Percentiles rank a stretch among this genome's conserved stretches.
These are phyloP conservation scores for Monosporascus sp. DNA, from an alignment of 2,329 filamentous ascomycete species.

Conservation along the genomic window DNA sequence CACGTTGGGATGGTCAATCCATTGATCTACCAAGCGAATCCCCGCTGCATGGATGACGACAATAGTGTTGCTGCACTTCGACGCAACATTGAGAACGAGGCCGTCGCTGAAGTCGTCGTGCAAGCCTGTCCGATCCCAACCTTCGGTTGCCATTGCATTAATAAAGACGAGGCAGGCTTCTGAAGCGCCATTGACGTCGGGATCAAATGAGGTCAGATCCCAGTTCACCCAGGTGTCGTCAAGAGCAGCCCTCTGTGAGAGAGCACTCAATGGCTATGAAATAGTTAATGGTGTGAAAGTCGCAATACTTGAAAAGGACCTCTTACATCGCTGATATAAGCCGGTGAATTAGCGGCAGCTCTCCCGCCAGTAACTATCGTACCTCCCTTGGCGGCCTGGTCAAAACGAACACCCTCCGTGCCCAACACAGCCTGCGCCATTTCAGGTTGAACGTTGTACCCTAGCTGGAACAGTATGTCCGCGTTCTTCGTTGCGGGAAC, in stretches of 20 bases:
- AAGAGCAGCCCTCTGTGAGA: slow-evolving; percentile 47
- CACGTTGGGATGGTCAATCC: slow-evolving; percentile 61
- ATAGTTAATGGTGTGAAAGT: slow-evolving; percentile 19
- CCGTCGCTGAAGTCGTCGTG: slow-evolving; percentile 63
- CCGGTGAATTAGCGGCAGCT: slow-evolving; percentile 44
- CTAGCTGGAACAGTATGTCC: slow-evolving; percentile 37
- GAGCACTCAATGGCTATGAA: slow-evolving; percentile 47
- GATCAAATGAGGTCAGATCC: slow-evolving; percentile 44
- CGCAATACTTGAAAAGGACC: not conserved
- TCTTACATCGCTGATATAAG: slow-evolving; percentile 44
- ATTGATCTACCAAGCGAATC: slow-evolving; percentile 55
- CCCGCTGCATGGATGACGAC: slow-evolving; percentile 61
- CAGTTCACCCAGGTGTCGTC: slow-evolving; percentile 55
- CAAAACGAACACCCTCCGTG: slow-evolving; percentile 34
- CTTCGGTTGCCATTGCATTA: slow-evolving; percentile 72
- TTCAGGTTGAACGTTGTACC: slow-evolving; percentile 41
- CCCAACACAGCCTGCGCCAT: slow-evolving; percentile 41
- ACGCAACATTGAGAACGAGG: slow-evolving; percentile 54
- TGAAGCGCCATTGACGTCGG: slow-evolving; percentile 39
- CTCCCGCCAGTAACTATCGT: slow-evolving; percentile 48
- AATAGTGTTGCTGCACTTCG: slow-evolving; percentile 56
- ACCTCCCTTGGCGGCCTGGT: slow-evolving; percentile 45
- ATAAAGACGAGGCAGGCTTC: slow-evolving; percentile 63
- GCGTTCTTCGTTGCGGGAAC: slow-evolving; percentile 42
- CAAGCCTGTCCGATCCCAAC: slow-evolving; percentile 61